phyloP scores from a whole-genome alignment of 2,329 filamentous ascomycete genomes.

The Trichoderma afroharzianum region DNA sequence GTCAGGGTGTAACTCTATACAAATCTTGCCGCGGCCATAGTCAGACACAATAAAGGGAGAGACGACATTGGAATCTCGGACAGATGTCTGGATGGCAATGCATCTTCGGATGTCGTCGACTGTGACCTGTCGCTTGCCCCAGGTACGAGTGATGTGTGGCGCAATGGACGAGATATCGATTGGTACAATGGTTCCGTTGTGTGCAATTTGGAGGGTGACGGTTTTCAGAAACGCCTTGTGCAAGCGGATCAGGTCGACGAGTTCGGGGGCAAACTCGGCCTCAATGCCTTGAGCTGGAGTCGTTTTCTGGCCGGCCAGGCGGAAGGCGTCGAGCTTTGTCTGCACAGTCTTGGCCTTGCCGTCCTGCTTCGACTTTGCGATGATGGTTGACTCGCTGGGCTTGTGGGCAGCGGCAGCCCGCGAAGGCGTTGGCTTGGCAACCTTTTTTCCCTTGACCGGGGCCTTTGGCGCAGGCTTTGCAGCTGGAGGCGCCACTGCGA shows the following conservation, averaged over 20 bases:
- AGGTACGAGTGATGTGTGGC: conserved; percentile 62
- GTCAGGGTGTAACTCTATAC: conserved; percentile 51
- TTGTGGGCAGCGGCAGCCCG: conserved; percentile 30
- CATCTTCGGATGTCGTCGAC: conserved; percentile 63
- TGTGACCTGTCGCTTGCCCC: conserved; percentile 67
- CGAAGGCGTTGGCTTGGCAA: conserved; percentile 29
- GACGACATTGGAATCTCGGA: conserved; percentile 27
- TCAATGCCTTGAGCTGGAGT: conserved; percentile 14
- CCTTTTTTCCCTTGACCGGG: conserved; percentile 30
- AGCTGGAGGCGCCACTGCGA: neutral
- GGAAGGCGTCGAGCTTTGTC: conserved; percentile 38
- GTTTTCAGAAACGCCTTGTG: conserved; percentile 66
- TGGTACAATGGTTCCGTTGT: conserved; percentile 61
- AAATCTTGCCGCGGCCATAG: conserved; percentile 54
- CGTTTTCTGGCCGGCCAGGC: conserved; percentile 34
- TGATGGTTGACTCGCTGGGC: conserved; percentile 30
- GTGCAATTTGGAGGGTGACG: conserved; percentile 64
- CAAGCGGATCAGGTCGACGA: conserved; percentile 59
- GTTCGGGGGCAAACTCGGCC: conserved; percentile 45
- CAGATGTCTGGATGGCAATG: conserved; percentile 55
- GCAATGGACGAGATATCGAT: conserved; percentile 60
- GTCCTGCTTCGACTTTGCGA: conserved; percentile 30
- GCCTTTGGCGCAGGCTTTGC: conserved; percentile 11
- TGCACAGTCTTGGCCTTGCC: conserved; percentile 30
- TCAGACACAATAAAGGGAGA: conserved; percentile 46